Base-by-base conservation (phyloP, 2,329 filamentous ascomycete genomes). In the Tolypocladium paradoxum region DNA sequence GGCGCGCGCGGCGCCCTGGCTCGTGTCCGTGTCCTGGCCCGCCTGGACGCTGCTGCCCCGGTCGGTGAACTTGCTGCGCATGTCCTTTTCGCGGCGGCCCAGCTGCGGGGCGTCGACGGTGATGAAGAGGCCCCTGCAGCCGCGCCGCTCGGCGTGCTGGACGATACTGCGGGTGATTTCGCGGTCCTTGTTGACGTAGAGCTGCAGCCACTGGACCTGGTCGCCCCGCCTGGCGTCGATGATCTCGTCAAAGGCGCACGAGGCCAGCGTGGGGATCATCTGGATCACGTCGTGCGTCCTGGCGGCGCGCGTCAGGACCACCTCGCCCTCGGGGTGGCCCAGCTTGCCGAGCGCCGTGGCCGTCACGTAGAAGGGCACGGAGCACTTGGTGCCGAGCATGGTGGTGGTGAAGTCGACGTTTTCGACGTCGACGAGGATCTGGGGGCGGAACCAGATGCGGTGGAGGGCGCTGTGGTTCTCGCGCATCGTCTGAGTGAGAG, bases 201-300 rank as follows among this genome's bases (percentile, higher is more conserved):
- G 82, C 73, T 99, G 93, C 60, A 99, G 76, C 93, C 93, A 99
- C 71, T 97, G 93, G 5, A 90, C 83, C 70, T 96, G 91, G 57
- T 87, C 85, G 46, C 81, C 87, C n/a, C 57, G 54, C 33, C 78
- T 81, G 20, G 91, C 93, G 68, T 97, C 93, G 58, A 95, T 76
- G 55, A 99, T 96, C 72, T 99, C 92, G 73, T 99, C 93, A 63
- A 99, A 96, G 1, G 90, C 93, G 75, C 93, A 97, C 2, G 90
- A 96, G 2, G 93, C 93, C 7, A 99, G 78, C 3, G 93, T 99
- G 2, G 93, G 93, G 56, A 99, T 97, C 93, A 99, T 99, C 72
- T 99, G 93, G 56, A 97, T 82, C 50, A 97, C 86, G 65, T 91
- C 83, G 76, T 97, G 92, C 65, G 87, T 88, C 66, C 80, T 78